Evolutionary conservation across 192 early-diverging fungal genomes (phyloP).

Genomic region (Entomortierella beljakovae): DNA sequence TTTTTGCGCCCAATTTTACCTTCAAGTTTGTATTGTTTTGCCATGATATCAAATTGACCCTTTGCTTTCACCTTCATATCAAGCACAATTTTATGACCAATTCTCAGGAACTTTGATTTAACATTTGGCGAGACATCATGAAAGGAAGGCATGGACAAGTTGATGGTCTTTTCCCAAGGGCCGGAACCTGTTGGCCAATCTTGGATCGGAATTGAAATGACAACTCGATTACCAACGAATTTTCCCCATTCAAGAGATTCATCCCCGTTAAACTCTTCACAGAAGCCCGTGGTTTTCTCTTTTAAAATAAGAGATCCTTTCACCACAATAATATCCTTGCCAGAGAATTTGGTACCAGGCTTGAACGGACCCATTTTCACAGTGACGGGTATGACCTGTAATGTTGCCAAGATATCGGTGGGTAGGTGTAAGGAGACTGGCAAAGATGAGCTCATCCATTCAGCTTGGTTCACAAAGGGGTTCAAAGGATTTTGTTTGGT

Average conservation of each 20-base stretch:
- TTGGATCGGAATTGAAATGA: background rate
- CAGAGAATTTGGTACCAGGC: background rate
- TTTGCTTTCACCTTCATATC: constrained; percentile 4
- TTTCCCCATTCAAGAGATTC: too few species aligned
- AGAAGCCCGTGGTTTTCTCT: background rate
- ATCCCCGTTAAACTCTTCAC: background rate
- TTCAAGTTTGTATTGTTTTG: background rate
- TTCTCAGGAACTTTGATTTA: background rate
- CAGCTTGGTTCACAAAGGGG: background rate
- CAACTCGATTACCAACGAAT: background rate
- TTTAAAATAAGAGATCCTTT: background rate
- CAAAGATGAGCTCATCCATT: background rate
- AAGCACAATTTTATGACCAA: background rate
- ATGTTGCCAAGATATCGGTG: background rate
- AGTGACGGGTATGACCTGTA: background rate
- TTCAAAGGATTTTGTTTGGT: background rate
- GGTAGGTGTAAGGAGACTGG: constrained; percentile 1
- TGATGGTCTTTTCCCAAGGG: constrained; percentile 4
- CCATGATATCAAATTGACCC: background rate
- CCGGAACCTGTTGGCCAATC: background rate
- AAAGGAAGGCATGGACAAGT: background rate
- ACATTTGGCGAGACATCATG: background rate
- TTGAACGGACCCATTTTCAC: background rate
- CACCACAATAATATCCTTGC: background rate
- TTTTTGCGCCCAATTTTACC: background rate